phyloP scores from a whole-genome alignment of 371 early-diverging fungal genomes.

The Parasitella parasitica region DNA sequence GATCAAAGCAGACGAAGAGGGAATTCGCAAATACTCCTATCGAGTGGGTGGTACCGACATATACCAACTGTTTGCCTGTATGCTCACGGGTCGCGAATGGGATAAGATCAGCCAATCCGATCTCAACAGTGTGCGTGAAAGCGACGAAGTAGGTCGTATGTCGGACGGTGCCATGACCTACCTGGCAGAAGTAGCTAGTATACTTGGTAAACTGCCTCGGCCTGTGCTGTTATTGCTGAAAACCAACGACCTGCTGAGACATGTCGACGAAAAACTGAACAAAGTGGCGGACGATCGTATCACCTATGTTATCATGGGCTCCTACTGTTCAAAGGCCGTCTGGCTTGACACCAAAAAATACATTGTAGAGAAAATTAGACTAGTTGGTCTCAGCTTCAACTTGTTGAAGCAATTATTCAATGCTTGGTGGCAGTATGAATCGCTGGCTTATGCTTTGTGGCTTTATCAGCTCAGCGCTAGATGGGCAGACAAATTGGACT shows the following conservation, averaged over 20 bases:
- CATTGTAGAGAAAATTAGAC: slow-evolving; percentile 33
- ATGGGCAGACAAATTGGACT: slow-evolving; percentile 7
- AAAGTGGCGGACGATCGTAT: slow-evolving; percentile 28
- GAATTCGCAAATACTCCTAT: slow-evolving; percentile 58
- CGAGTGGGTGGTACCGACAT: slow-evolving; percentile 63
- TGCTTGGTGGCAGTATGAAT: slow-evolving; percentile 49
- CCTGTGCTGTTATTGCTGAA: slow-evolving; percentile 83
- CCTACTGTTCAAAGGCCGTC: slow-evolving; percentile 53
- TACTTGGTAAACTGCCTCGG: slow-evolving; percentile 78
- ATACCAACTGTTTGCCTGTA: slow-evolving; percentile 81
- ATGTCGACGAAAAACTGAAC: slow-evolving; percentile 49
- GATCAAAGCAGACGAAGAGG: slow-evolving; percentile 74
- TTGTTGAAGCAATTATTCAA: slow-evolving; percentile 27
- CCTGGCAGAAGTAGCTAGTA: slow-evolving; percentile 70
- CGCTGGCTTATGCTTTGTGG: slow-evolving; percentile 34
- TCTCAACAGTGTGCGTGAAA: slow-evolving; percentile 37
- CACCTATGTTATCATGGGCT: slow-evolving; percentile 57
- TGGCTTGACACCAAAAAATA: slow-evolving; percentile 38
- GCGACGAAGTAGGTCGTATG: slow-evolving; percentile 50
- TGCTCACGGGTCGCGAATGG: slow-evolving; percentile 89
- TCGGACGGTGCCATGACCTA: slow-evolving; percentile 47
- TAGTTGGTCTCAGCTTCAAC: slow-evolving; percentile 27
- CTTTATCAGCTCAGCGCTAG: slow-evolving; percentile 24
- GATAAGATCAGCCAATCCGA: slow-evolving; percentile 49
- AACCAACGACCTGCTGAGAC: slow-evolving; percentile 85